Evolutionary conservation across 306 rosid species (phyloP), one percentile per base, ranked within the genome.

Genomic region (Fagus sylvatica): DNA sequence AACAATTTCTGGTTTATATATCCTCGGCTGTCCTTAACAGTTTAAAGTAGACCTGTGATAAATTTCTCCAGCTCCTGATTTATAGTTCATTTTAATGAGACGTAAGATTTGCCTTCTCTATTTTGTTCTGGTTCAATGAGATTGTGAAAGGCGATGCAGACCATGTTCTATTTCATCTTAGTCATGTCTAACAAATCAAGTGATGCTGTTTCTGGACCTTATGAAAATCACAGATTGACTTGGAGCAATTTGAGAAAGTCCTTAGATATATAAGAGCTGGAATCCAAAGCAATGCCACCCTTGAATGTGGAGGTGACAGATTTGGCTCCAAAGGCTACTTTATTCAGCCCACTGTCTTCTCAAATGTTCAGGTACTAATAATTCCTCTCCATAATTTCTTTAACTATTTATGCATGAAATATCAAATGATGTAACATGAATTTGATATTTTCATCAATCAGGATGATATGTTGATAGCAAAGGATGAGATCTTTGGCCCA

Each of bases 401-500:
- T 53, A 60, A 74, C 22, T 62, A 1, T 22, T 34, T 48, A 75
- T 80, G 36, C 57, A 11, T 15, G 39, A 56, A 42, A 41, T 64
- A 64, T 37, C 65, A 40, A 76, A 61, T 64, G 32, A 0, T 67
- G 65, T 53, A 65, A 82, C 67, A 61, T 9, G 68, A 76, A 36
- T 79, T 55, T 57, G 65, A 85, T 78, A 17, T 64, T 60, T n/a
- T 19, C 51, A n/a, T 67, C 66, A 13, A 71, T 73, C 80, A 93
- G 96, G 97, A 94, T 75, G 90, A 94, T 76, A 94, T 94, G 97
- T 59, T 89, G 87, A 94, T 94, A 75, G 97, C 98, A n/a, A 41
- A 87, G 69, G 98, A 94, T 55, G 98, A 94, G 89, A 94, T 94
- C 72, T 94, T 94, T 46, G 97, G 98, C 39, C 98, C 98, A 0